Evolutionary conservation across 2,329 filamentous ascomycete species (phyloP).

Genomic region (Colletotrichum godetiae): DNA sequence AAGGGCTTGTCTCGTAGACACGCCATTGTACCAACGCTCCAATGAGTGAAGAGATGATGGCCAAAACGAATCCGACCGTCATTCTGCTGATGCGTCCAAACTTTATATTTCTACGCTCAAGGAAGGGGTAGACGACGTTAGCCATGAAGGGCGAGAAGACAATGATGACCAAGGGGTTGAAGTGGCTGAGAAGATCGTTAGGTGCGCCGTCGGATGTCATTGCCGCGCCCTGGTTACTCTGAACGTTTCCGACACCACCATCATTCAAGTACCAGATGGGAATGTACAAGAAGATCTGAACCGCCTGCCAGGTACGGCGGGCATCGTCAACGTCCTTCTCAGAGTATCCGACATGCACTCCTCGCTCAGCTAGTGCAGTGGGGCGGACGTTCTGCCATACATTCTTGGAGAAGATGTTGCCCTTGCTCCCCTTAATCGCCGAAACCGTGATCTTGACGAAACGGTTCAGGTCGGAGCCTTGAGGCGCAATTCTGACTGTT

Average conservation of each 20-base stretch:
- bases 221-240: slow-evolving; percentile 51
- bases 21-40: slow-evolving; percentile 67
- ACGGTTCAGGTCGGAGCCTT: slow-evolving; percentile 73
- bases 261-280: slow-evolving; percentile 54
- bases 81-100: slow-evolving; percentile 70
- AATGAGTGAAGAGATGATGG: slow-evolving; percentile 63
- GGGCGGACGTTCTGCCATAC: slow-evolving; percentile 73
- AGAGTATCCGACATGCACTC: slow-evolving; percentile 66
- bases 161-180: slow-evolving; percentile 70
- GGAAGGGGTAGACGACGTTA: slow-evolving; percentile 66
- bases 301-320: slow-evolving; percentile 58
- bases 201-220: slow-evolving; percentile 62
- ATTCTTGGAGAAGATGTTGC: slow-evolving; percentile 63
- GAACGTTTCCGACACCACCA: slow-evolving; percentile 50
- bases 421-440: slow-evolving; percentile 63
- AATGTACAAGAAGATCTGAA: slow-evolving; percentile 55
- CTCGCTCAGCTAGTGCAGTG: slow-evolving; percentile 57
- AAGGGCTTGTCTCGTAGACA: slow-evolving; percentile 67
- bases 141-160: slow-evolving; percentile 66
- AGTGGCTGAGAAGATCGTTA: slow-evolving; percentile 71
- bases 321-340: slow-evolving; percentile 76
- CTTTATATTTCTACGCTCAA: slow-evolving; percentile 61
- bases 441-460: slow-evolving; percentile 66
- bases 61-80: slow-evolving; percentile 65
- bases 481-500: slow-evolving; percentile 68